Percentiles rank a stretch among this genome's conserved stretches.
Evolutionary conservation across 2,329 filamentous ascomycete genomes (phyloP).

Genomic region (Fusarium nisikadoi): DNA sequence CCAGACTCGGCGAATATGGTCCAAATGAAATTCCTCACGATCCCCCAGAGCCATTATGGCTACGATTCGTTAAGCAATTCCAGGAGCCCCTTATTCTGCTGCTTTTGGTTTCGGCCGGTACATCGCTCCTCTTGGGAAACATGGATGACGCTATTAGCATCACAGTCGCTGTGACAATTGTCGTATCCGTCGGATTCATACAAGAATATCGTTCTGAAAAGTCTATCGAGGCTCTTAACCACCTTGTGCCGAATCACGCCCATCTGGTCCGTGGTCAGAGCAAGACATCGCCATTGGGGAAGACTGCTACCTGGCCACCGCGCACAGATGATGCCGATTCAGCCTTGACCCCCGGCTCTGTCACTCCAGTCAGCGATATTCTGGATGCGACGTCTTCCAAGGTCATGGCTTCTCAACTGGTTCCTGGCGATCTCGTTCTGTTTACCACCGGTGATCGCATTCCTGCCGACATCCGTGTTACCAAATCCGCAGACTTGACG

Average conservation of each 20-base stretch:
- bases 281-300: constrained; percentile 47
- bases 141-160: constrained; percentile 96
- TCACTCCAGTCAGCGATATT: constrained; percentile 69
- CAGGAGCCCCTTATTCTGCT: constrained; percentile 94
- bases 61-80: constrained; percentile 96
- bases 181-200: constrained; percentile 94
- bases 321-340: constrained; percentile 58
- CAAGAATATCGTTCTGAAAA: constrained; percentile 99
- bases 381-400: constrained; percentile 82
- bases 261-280: constrained; percentile 81
- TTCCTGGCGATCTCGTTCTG: constrained; percentile 90
- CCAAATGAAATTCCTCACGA: constrained; percentile 96
- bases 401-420: constrained; percentile 86
- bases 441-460: constrained; percentile 97
- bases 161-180: constrained; percentile 94
- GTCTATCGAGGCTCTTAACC: constrained; percentile 92
- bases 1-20: constrained; percentile 82
- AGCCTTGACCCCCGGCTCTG: constrained; percentile 55
- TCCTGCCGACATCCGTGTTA: constrained; percentile 94
- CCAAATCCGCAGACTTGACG: constrained; percentile 85
- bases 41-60: constrained; percentile 91
- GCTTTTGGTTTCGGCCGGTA: constrained; percentile 86
- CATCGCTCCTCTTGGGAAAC: constrained; percentile 92
- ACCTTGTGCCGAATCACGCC: constrained; percentile 93
- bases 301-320: constrained; percentile 61